Evolutionary conservation across 2,329 filamentous ascomycete genomes (phyloP).

Genomic region (Neofusicoccum umdonicola): DNA sequence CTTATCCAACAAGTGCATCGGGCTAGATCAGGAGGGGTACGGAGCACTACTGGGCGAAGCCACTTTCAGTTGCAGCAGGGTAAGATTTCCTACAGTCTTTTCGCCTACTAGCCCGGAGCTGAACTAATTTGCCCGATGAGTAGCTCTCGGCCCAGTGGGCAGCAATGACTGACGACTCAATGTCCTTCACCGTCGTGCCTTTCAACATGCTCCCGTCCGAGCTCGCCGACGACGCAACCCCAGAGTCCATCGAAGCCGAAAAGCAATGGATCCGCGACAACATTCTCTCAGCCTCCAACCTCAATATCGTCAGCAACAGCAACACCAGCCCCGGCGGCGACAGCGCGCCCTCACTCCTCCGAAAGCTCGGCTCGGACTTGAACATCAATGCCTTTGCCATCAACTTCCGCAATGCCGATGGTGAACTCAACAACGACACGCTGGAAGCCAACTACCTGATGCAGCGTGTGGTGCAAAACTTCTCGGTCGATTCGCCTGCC

Average conservation of each 20-base stretch:
- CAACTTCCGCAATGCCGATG: conserved; percentile 44
- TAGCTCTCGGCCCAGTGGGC: conserved; percentile 42
- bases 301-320: conserved; percentile 34
- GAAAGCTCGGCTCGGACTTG: conserved; percentile 45
- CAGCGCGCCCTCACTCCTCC: conserved; percentile 41
- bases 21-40: conserved; percentile 42
- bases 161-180: conserved; percentile 35
- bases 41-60: conserved; percentile 45
- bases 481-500: conserved; percentile 43
- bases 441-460: conserved; percentile 52
- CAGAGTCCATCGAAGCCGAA: conserved; percentile 35
- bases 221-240: conserved; percentile 21
- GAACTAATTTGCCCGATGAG: not conserved
- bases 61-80: conserved; percentile 44
- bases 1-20: conserved; percentile 46
- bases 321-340: conserved; percentile 24
- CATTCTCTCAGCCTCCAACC: conserved; percentile 40
- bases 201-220: conserved; percentile 46
- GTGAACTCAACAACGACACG: conserved; percentile 42
- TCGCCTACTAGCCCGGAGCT: not conserved
- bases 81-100: conserved; percentile 22
- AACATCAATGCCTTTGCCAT: conserved; percentile 49
- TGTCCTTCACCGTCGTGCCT: conserved; percentile 41
- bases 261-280: conserved; percentile 39
- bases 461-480: conserved; percentile 41